Conservation (phyloP, 1,284 basidiomycete genomes). For the Nidula niveotomentosa region DNA sequence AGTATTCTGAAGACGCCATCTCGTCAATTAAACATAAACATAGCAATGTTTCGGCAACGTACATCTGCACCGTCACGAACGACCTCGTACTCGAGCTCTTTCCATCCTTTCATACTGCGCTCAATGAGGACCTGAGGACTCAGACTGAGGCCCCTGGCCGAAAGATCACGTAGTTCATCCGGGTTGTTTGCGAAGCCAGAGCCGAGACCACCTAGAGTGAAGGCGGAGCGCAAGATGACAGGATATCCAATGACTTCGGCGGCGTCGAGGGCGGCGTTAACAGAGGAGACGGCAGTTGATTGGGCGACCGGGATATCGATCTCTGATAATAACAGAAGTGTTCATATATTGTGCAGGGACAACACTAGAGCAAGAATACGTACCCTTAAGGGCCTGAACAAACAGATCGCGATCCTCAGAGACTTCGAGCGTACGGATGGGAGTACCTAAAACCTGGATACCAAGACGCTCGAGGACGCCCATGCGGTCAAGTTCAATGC, state of each 20-base stretch:
- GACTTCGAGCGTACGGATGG: conserved; percentile 92
- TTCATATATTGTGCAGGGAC: not conserved
- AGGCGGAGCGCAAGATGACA: conserved; percentile 97
- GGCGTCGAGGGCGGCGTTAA: conserved; percentile 89
- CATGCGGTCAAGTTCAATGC: conserved; percentile 97
- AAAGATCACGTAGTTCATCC: conserved; percentile 93
- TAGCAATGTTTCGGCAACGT: conserved; percentile 28
- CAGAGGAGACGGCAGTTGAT: conserved; percentile 96
- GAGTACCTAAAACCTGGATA: conserved; percentile 94
- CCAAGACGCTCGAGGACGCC: conserved; percentile 95
- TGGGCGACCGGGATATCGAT: conserved; percentile 98
- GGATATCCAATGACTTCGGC: conserved; percentile 95
- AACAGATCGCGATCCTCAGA: conserved; percentile 98
- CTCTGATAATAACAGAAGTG: conserved; percentile 50
- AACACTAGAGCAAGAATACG: conserved; percentile 11
- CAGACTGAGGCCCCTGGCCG: conserved; percentile 88
- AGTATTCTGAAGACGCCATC: conserved; percentile 62
- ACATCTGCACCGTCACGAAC: conserved; percentile 96
- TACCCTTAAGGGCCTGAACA: conserved; percentile 94
- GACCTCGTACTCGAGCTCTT: conserved; percentile 99
- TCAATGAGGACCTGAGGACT: conserved; percentile 98
- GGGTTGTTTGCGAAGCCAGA: conserved; percentile 97
- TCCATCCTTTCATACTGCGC: conserved; percentile 99
- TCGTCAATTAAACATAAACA: conserved; percentile 4
- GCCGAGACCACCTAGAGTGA: conserved; percentile 97